Evolutionary conservation across 2,329 filamentous ascomycete species (phyloP), one percentile per base, ranked within the genome.

Genomic region (Zymoseptoria crescenta): DNA sequence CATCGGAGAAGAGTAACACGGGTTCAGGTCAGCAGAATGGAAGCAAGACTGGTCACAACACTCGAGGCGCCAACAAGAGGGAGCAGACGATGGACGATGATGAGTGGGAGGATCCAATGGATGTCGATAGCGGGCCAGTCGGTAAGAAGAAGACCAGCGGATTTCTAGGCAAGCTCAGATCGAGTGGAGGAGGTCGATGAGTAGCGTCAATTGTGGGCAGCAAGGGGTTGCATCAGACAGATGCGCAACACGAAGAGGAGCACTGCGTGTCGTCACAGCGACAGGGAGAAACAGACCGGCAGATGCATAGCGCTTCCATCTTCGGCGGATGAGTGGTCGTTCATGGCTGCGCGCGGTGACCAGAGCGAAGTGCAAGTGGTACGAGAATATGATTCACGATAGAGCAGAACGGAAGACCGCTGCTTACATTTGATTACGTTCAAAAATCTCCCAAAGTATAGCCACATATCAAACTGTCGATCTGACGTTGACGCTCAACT

Each of bases 91-190:
- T 66, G 20, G 65, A 65, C 27, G 66, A 66, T 20, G 66, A 65
- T 27, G 65, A 64, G 1, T 67, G 71, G 57, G 67, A 64, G 13
- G 71, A 73, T 62, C 62, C 64, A 29, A 73, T 73, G 71, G 71
- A 73, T 51, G 58, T 73, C 10, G 71, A 73, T 61, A 65, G 62
- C 20, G 64, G 59, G 7, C 56, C 56, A 4, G 55, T 49, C 27
- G 62, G 65, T 9, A 63, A 55, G 49, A 65, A 64, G 61, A 66
- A 64, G 57, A 55, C 50, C 24, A 49, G 50, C 16, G 58, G 58
- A 1, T 41, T 58, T 6, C 55, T 45, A 19, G 30, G 29, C n/a
- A 45, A 45, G 35, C 35, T 45, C 35, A 45, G 35, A n/a, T 45
- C 35, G n/a, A 16, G 35, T n/a, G 35, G 35, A 45, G 35, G 35